These are phyloP conservation scores for Aureobasidium musti DNA, from an alignment of 2,329 filamentous ascomycete genomes.

Conservation along the genomic window DNA sequence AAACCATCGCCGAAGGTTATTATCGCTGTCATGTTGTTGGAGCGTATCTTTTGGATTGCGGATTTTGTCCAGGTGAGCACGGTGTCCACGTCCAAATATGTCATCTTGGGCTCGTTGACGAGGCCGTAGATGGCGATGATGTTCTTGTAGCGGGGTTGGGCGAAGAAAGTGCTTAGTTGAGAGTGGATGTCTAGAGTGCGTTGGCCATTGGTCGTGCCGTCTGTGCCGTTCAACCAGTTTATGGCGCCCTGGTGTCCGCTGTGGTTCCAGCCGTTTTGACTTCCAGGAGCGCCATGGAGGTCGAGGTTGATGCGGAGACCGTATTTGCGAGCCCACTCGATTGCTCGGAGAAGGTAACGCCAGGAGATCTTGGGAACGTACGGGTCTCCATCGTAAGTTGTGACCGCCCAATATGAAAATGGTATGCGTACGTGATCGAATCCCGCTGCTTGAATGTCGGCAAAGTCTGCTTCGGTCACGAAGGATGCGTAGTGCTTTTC, in stretches of 20 bases:
- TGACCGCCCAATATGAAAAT: slow-evolving; percentile 92
- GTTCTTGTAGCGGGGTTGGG: slow-evolving; percentile 89
- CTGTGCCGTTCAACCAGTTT: slow-evolving; percentile 86
- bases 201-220: slow-evolving; percentile 75
- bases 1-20: slow-evolving; percentile 95
- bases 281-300: slow-evolving; percentile 85
- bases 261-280: slow-evolving; percentile 98
- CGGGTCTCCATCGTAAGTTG: slow-evolving; percentile 79
- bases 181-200: slow-evolving; percentile 86
- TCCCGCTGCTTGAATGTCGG: slow-evolving; percentile 80
- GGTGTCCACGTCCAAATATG: slow-evolving; percentile 60
- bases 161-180: slow-evolving; percentile 85
- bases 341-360: slow-evolving; percentile 88
- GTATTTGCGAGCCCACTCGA: slow-evolving; percentile 92
- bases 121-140: slow-evolving; percentile 91
- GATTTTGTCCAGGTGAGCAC: slow-evolving; percentile 79
- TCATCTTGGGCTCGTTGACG: slow-evolving; percentile 90
- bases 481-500: slow-evolving; percentile 92
- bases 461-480: slow-evolving; percentile 80
- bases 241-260: slow-evolving; percentile 80
- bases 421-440: slow-evolving; percentile 97
- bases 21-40: slow-evolving; percentile 70
- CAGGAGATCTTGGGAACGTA: slow-evolving; percentile 86
- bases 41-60: slow-evolving; percentile 70
- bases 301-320: slow-evolving; percentile 92